Evolutionary conservation across 2,329 filamentous ascomycete species (phyloP).

Genomic region (Periglandula ipomoeae): DNA sequence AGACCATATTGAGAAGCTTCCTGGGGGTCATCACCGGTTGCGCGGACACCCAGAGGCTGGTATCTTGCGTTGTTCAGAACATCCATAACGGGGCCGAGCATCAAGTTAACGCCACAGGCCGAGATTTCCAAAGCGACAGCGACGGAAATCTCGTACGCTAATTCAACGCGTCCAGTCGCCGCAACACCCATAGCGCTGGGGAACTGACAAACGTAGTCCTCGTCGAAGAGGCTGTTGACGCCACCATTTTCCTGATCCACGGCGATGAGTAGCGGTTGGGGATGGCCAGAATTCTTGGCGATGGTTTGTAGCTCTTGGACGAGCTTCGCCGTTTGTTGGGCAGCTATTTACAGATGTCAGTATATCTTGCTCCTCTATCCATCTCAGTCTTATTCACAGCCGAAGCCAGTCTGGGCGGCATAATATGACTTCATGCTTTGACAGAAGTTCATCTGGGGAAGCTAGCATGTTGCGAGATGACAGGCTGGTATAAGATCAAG

Average conservation of each 20-base stretch:
- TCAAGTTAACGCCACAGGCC: constrained; percentile 91
- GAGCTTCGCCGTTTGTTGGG: constrained; percentile 77
- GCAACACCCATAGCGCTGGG: constrained; percentile 95
- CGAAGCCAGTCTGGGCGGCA: background rate
- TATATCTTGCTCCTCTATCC: background rate
- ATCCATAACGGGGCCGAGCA: constrained; percentile 87
- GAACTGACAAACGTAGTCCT: constrained; percentile 92
- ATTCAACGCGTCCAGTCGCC: constrained; percentile 75
- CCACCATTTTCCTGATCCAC: constrained; percentile 97
- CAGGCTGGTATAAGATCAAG: no score
- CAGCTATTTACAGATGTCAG: constrained; percentile 50
- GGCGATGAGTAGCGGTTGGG: constrained; percentile 79
- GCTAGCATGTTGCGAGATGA: background rate
- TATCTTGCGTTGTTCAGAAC: constrained; percentile 89
- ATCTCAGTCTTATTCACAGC: background rate
- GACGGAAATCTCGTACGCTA: constrained; percentile 85
- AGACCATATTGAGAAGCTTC: constrained; percentile 91
- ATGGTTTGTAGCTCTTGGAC: constrained; percentile 90
- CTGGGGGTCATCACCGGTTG: constrained; percentile 85
- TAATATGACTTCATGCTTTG: background rate
- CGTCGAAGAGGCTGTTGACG: constrained; percentile 93
- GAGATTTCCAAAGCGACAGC: constrained; percentile 88
- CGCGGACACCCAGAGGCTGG: constrained; percentile 82
- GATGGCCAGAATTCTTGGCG: constrained; percentile 82
- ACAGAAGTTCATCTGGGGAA: background rate